Evolutionary conservation across 2,329 filamentous ascomycete species (phyloP).

Genomic region (Mollisia scopiformis): DNA sequence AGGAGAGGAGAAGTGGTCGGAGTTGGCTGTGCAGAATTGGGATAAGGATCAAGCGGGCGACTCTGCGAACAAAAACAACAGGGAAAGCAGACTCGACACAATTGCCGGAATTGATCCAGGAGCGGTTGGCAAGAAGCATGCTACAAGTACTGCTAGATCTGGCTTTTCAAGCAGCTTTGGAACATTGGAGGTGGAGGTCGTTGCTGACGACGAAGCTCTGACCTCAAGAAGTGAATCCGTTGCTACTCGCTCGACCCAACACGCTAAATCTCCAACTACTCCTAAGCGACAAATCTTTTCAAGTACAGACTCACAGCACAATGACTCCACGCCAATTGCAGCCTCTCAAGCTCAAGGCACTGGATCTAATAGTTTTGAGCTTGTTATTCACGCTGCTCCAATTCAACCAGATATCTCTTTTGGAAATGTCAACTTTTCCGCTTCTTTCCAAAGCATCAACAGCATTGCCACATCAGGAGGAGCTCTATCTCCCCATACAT

Average conservation of each 20-base stretch:
- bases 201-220: slow-evolving; percentile 7
- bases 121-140: slow-evolving; percentile 6
- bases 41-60: slow-evolving; percentile 21
- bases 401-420: background rate
- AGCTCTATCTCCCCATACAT: background rate
- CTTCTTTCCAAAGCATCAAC: background rate
- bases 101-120: slow-evolving; percentile 14
- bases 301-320: background rate
- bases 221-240: slow-evolving; percentile 2
- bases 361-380: background rate
- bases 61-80: slow-evolving; percentile 12
- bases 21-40: slow-evolving; percentile 23
- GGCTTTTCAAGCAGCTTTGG: slow-evolving; percentile 11
- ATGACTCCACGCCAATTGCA: background rate
- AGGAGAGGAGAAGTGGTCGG: slow-evolving; percentile 23
- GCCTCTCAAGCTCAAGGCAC: background rate
- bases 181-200: slow-evolving; percentile 16
- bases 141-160: slow-evolving; percentile 9
- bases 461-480: background rate
- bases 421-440: background rate
- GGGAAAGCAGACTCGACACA: slow-evolving; percentile 21
- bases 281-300: background rate
- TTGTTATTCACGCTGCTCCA: background rate
- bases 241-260: background rate
- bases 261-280: background rate